These are phyloP conservation scores for Cydonia oblonga DNA, from an alignment of 331 rosid genomes.

Conservation along the genomic window DNA sequence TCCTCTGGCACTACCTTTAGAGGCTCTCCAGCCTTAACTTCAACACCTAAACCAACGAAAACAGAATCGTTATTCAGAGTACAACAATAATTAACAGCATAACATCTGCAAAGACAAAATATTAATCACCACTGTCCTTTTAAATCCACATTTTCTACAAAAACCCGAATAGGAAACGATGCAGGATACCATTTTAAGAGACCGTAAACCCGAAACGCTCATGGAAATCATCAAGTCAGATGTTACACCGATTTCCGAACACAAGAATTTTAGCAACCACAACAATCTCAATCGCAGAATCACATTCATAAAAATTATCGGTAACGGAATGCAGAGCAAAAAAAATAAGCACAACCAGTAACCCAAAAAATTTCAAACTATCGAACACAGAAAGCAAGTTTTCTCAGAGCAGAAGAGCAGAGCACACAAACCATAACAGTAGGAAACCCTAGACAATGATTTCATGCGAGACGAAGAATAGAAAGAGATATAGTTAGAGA, in stretches of 20 bases:
- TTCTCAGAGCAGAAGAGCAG: background rate
- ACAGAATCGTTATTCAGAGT: no score
- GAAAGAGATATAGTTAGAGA: background rate
- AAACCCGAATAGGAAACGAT: background rate
- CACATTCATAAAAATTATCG: background rate
- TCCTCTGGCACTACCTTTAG: conserved; percentile 23
- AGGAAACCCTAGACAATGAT: background rate
- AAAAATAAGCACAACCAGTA: background rate
- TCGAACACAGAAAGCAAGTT: background rate
- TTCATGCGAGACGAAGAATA: background rate
- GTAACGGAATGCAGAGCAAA: background rate
- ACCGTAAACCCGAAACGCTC: background rate
- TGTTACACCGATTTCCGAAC: background rate
- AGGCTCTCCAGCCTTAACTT: conserved; percentile 61
- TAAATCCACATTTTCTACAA: background rate
- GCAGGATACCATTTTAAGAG: background rate
- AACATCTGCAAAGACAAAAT: background rate
- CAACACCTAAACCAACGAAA: conserved; percentile 36
- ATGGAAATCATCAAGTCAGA: background rate
- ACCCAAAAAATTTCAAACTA: background rate
- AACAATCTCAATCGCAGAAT: background rate
- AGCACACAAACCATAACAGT: background rate
- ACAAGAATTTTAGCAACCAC: background rate
- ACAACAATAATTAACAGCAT: background rate
- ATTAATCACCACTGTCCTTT: background rate